These are phyloP conservation scores for Aureoboletus auriporus DNA, from an alignment of 768 basidiomycete genomes.

Conservation along the genomic window DNA sequence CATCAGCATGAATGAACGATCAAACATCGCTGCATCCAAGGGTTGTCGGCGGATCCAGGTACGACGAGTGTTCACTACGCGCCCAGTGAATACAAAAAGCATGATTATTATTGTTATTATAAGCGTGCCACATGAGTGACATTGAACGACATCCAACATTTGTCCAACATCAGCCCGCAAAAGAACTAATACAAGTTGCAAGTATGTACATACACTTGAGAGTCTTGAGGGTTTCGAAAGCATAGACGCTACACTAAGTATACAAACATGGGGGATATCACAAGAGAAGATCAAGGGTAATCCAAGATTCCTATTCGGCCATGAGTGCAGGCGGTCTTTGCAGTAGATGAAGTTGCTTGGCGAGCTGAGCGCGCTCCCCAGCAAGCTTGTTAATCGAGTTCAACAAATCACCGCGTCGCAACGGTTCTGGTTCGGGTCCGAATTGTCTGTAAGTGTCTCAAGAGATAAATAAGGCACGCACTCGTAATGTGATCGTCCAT, in stretches of 20 bases:
- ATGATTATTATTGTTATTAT: too few species aligned
- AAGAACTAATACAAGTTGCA: slow-evolving; percentile 6
- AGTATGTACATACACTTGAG: neutral
- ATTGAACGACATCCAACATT: too few species aligned
- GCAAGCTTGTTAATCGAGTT: slow-evolving; percentile 82
- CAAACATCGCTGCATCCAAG: too few species aligned
- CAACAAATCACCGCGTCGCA: slow-evolving; percentile 73
- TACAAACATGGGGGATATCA: slow-evolving; percentile 13
- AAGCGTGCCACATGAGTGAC: too few species aligned
- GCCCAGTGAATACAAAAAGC: too few species aligned
- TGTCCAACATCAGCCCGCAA: too few species aligned
- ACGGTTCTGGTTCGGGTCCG: slow-evolving; percentile 49
- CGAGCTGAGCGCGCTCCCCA: slow-evolving; percentile 48
- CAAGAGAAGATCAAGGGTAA: neutral
- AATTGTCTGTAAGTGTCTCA: neutral
- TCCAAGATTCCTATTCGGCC: slow-evolving; percentile 13
- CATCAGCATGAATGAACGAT: too few species aligned
- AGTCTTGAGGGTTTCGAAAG: neutral
- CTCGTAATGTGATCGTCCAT: slow-evolving; percentile 85
- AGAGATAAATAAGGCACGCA: slow-evolving; percentile 33
- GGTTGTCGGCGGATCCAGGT: too few species aligned
- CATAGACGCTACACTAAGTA: slow-evolving; percentile 16
- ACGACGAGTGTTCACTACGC: too few species aligned
- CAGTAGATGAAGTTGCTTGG: slow-evolving; percentile 29
- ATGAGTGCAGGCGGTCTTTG: slow-evolving; percentile 31